Evolutionary conservation across 108 stramenopile species (phyloP).

Genomic region (Cylindrotheca fusiformis): DNA sequence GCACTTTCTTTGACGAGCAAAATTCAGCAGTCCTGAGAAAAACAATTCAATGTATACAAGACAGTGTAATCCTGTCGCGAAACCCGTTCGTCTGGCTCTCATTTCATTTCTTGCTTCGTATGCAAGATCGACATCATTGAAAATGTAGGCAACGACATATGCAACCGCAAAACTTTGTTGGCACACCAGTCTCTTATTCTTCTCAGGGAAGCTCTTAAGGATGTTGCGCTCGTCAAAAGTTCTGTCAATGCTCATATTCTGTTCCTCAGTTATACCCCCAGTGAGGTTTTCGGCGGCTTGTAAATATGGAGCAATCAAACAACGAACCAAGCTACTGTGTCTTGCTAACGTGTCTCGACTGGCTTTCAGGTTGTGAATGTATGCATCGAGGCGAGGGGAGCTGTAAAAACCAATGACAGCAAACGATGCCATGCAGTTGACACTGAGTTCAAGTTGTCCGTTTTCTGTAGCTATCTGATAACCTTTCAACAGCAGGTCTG

Average conservation of each 20-base stretch:
- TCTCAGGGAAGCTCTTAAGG: background rate
- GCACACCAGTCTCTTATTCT: background rate
- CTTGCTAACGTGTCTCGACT: conserved; percentile 4
- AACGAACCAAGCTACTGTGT: too few relatives aligned
- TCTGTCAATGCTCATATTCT: too few relatives aligned
- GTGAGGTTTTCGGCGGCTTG: conserved; percentile 4
- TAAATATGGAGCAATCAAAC: conserved; percentile 7
- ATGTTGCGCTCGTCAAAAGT: background rate
- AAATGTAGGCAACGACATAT: conserved; percentile 6
- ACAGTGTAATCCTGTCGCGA: background rate
- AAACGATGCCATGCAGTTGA: background rate
- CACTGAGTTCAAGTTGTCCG: conserved; percentile 7
- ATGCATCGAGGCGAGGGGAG: conserved; percentile 6
- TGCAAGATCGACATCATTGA: conserved; percentile 10
- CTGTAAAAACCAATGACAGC: conserved; percentile 11
- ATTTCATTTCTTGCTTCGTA: background rate
- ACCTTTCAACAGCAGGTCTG: conserved; percentile 2
- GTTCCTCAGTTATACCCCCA: background rate
- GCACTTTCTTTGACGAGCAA: background rate
- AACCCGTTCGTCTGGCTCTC: background rate
- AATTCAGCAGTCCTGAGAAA: conserved; percentile 12
- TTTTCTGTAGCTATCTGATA: conserved; percentile 3
- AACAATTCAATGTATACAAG: conserved; percentile 2
- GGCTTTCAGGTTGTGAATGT: conserved; percentile 11
- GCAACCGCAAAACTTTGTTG: conserved; percentile 1